phyloP scores from a whole-genome alignment of 768 basidiomycete genomes.

The Filobasidium floriforme region DNA sequence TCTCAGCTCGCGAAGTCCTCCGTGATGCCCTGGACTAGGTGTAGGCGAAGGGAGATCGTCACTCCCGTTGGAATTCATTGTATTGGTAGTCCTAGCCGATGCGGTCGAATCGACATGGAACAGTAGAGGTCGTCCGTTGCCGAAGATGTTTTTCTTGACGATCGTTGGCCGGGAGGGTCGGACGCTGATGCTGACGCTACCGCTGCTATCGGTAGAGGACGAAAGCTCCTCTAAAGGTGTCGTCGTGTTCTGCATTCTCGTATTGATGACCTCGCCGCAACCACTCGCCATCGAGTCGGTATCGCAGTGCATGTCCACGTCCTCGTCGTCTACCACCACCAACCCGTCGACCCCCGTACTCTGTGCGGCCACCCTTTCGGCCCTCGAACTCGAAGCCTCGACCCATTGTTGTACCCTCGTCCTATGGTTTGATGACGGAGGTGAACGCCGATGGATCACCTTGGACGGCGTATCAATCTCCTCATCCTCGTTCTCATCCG shows the following conservation, averaged over 20 bases:
- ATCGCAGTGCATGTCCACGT: not conserved
- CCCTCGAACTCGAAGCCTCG: not conserved
- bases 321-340: constrained; percentile 8
- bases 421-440: not conserved
- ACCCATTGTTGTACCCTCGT: not conserved
- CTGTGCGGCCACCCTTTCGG: not conserved
- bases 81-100: not conserved
- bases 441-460: not conserved
- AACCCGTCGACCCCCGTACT: not conserved
- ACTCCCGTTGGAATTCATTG: not conserved
- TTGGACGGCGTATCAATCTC: not conserved
- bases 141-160: not conserved
- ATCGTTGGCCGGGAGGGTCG: too few relatives aligned
- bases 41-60: not conserved
- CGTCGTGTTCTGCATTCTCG: too few relatives aligned
- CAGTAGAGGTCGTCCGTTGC: not conserved
- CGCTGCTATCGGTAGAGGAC: not conserved
- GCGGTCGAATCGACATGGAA: not conserved
- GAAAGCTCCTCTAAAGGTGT: not conserved
- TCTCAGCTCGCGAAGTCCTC: not conserved
- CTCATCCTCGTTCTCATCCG: constrained; percentile 9
- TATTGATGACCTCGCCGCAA: not conserved
- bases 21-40: constrained; percentile 1
- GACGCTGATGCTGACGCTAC: too few relatives aligned
- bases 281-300: constrained; percentile 6